A percentile compares a stretch with the other conserved stretches of the same genome.
Conservation (phyloP, 257 asterid genomes). For the Nicotiana tomentosiformis region DNA sequence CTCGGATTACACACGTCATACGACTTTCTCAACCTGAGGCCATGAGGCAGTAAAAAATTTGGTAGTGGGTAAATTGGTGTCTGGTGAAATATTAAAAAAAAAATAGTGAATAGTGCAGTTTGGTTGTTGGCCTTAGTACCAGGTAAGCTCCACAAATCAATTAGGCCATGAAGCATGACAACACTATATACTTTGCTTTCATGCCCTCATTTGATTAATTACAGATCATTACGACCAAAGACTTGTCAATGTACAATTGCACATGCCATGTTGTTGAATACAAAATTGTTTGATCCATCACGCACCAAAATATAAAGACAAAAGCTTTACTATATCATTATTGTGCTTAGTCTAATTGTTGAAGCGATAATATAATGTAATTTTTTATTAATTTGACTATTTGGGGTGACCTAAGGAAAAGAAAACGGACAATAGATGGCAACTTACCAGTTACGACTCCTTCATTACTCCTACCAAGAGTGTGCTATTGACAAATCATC, state of each 20-base stretch:
- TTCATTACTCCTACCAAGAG: background rate
- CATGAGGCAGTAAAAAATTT: no score
- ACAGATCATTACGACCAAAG: background rate
- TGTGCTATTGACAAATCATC: background rate
- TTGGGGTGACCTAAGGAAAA: background rate
- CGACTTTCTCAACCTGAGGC: no score
- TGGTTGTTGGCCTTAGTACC: no score
- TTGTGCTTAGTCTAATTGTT: background rate
- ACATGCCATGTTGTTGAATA: background rate
- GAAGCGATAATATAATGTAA: background rate
- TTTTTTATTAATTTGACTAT: background rate
- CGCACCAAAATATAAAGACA: background rate
- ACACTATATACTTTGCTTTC: no score
- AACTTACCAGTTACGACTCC: background rate
- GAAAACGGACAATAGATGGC: background rate
- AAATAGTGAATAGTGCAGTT: no score
- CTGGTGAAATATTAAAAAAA: no score
- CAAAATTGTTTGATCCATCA: background rate
- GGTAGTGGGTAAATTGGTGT: no score
- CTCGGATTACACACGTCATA: background rate
- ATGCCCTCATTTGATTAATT: no score
- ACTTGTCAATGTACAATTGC: background rate
- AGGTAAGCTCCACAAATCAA: no score
- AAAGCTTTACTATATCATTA: background rate
- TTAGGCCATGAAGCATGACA: no score